Percentiles rank a stretch among this genome's conserved stretches.
Conservation (phyloP, 805 yeast genomes). For the Myxozyma melibiosi region DNA sequence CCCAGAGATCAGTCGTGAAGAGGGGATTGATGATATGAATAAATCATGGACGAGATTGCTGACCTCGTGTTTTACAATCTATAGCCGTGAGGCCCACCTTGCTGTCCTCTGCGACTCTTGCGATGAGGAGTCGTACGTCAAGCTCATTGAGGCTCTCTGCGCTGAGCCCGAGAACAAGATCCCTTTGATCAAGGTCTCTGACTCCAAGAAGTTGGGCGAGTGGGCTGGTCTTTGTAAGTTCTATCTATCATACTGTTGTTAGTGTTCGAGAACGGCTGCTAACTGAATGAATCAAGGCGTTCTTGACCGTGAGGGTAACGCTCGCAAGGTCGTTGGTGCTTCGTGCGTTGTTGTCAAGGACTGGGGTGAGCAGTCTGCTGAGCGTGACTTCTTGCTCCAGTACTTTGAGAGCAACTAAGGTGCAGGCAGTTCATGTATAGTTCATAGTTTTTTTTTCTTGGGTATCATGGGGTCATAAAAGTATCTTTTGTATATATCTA, state of each 20-base stretch:
- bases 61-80: background rate
- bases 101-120: constrained; percentile 97
- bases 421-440: constrained; percentile 3
- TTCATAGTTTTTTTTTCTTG: background rate
- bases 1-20: too few relatives aligned
- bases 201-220: constrained; percentile 99
- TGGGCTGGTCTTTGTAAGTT: constrained; percentile 91
- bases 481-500: constrained; percentile 7
- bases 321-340: constrained; percentile 99
- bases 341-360: constrained; percentile 98
- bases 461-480: constrained; percentile 12
- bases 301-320: constrained; percentile 99
- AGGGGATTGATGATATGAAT: background rate
- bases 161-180: constrained; percentile 95
- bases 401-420: constrained; percentile 61
- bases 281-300: constrained; percentile 52
- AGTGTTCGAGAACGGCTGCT: background rate
- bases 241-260: background rate
- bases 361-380: constrained; percentile 99
- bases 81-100: constrained; percentile 84
- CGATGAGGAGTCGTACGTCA: constrained; percentile 94
- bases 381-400: constrained; percentile 93
- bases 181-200: constrained; percentile 98
- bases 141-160: constrained; percentile 99
- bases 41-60: background rate